Conservation (phyloP, 176 grass and related monocot species). For the Areca catechu region DNA sequence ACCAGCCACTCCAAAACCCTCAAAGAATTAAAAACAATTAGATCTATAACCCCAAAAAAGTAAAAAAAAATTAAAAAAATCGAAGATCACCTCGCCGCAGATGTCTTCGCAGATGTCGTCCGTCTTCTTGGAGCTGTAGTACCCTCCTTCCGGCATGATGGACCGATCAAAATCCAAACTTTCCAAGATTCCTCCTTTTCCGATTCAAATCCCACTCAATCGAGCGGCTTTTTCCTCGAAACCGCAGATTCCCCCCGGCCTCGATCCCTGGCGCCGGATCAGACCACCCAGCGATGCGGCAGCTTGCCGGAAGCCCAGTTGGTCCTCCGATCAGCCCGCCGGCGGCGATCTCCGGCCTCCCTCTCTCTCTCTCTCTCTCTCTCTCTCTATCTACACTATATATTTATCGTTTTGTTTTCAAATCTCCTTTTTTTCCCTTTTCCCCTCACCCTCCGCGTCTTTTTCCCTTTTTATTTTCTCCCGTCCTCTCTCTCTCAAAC, state of each 20-base stretch:
- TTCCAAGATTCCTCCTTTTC: constrained; percentile 8
- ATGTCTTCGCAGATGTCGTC: constrained; percentile 70
- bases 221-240: background rate
- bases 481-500: constrained; percentile 10
- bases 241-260: background rate
- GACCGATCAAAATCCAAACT: background rate
- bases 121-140: constrained; percentile 82
- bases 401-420: background rate
- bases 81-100: constrained; percentile 54
- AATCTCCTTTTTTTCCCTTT: too few relatives aligned
- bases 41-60: background rate
- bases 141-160: constrained; percentile 46
- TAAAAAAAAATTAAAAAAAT: background rate
- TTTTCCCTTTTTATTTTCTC: too few relatives aligned
- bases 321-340: background rate
- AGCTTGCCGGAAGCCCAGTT: too few relatives aligned
- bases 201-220: constrained; percentile 1
- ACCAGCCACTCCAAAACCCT: constrained; percentile 13
- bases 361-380: constrained; percentile 11
- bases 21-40: constrained; percentile 9
- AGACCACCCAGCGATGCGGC: background rate
- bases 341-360: background rate
- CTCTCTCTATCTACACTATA: constrained; percentile 11
- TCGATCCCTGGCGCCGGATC: background rate
- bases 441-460: too few relatives aligned